Base-by-base conservation (phyloP, 2,329 filamentous ascomycete species). In the Hymenotorrendiella dingleyae region DNA sequence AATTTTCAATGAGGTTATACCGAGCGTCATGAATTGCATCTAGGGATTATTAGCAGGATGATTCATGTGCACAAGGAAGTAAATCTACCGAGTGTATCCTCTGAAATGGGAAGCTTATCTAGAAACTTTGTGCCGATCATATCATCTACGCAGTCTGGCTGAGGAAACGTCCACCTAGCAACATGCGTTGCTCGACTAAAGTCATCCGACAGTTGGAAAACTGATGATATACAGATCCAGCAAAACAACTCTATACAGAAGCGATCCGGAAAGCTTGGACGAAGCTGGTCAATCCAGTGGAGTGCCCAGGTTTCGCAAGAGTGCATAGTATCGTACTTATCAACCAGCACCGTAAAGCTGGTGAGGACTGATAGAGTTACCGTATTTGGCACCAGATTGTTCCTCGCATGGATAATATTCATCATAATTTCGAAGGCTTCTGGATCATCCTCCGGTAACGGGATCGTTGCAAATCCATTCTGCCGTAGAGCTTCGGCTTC, bases 351-450 rank as follows among this genome's bases (percentile, higher is more conserved):
- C 2, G 61, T 55, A 14, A 66, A 28, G 10, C 48, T 48, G 6
- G 62, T 51, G 5, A 65, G 49, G 14, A 56, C 47, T 1, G 28
- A 6, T 12, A 62, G 56, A 8, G 39, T 42, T 8, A 65, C 19
- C 12, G 29, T 38, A 19, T 42, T 21, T 3, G 55, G 57, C 4
- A 65, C 43, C 9, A 27, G 6, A 1, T 43, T 20, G 39, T 56
- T 60, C 12, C 54, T 44, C 11, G 44, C 26, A 36, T 65, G 62
- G 2, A 59, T 57, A 6, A 67, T 57, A 17, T 53, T 52, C 40
- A 66, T 55, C 6, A 66, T 19, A 1, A 63, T 46, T 1, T 43
- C 36, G 44, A 67, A 57, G 1, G 59, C 58, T 1, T 55, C 50
- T 0, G 57, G 43, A 36, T 64, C 48, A 37, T 66, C 62, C 6